phyloP scores from a whole-genome alignment of 192 early-diverging fungal species.

The Entomortierella chlamydospora region DNA sequence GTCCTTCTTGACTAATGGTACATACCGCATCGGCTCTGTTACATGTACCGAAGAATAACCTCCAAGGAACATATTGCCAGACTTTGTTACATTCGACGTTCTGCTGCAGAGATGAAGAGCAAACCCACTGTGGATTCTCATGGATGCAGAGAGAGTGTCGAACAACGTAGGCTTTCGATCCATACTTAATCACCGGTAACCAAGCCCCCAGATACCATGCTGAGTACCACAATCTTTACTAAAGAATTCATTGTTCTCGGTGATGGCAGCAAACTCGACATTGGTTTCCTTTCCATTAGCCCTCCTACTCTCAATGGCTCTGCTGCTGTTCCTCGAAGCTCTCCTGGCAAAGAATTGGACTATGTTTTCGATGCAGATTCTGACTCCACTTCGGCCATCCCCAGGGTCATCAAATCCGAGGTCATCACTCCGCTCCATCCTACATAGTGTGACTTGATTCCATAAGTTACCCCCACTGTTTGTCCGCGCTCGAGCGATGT shows the following conservation, averaged over 20 bases:
- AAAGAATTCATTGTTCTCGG: constrained; percentile 37
- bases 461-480: constrained; percentile 37
- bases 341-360: background rate
- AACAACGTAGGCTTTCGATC: constrained; percentile 38
- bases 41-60: constrained; percentile 35
- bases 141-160: constrained; percentile 38
- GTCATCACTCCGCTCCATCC: constrained; percentile 52
- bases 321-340: background rate
- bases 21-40: constrained; percentile 42
- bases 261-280: constrained; percentile 49
- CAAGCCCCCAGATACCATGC: constrained; percentile 50
- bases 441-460: constrained; percentile 46
- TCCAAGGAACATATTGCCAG: constrained; percentile 49
- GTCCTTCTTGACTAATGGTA: constrained; percentile 40
- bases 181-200: constrained; percentile 26
- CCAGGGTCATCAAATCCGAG: constrained; percentile 39
- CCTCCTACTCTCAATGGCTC: background rate
- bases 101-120: constrained; percentile 47
- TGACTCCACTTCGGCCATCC: constrained; percentile 43
- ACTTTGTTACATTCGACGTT: constrained; percentile 27
- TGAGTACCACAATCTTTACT: constrained; percentile 47
- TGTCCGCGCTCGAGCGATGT: constrained; percentile 13
- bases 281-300: constrained; percentile 47
- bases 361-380: background rate
- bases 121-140: constrained; percentile 53